Base-by-base conservation (phyloP, 202 grass and related monocot genomes). In the Bolboschoenoplectus hybrid region DNA sequence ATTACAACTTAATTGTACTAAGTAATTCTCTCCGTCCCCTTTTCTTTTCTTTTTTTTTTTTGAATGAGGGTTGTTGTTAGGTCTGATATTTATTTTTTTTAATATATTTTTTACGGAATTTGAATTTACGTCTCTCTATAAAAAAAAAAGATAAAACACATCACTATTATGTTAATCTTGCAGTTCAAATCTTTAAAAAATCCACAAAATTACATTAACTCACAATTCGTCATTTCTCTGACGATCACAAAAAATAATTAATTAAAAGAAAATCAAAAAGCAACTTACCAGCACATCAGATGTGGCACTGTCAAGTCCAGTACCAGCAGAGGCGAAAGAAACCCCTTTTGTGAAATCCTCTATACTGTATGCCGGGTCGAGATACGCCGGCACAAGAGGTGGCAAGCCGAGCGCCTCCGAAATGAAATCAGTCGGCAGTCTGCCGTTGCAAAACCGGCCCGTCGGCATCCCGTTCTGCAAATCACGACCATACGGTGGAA, bases 321-420 rank as follows among this genome's bases (percentile, higher is more conserved):
- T 94, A 66, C 95, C 95, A 39, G 95, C 92, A 75, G 95, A 97
- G 63, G 95, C 95, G 82, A 97, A 97, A 84, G 91, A 89, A 86
- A 97, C 95, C 80, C 92, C 95, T 3, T 46, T 74, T 19, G 95
- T 91, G 83, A 94, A 97, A 93, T 97, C 91, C 9, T 60, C 1
- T 70, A 97, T 94, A 81, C 57, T 81, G 86, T 93, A 97, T 58
- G 88, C 82, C 3, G 95, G 92, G 84, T 97, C 94, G 45, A 97
- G 91, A 87, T 97, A 97, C 2, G 94, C 89, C 6, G 91, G 94
- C n/a, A 97, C 89, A 44, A 89, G 45, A 57, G 94, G 88, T 80
- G 91, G 91, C 74, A 97, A 86, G 55, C 94, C 94, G 44, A 97
- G 58, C 0, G 88, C 85, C 82, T 97, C 91, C 4, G 94, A 97